Evolutionary conservation across 2,329 filamentous ascomycete genomes (phyloP).

Genomic region (Curvularia sp.): DNA sequence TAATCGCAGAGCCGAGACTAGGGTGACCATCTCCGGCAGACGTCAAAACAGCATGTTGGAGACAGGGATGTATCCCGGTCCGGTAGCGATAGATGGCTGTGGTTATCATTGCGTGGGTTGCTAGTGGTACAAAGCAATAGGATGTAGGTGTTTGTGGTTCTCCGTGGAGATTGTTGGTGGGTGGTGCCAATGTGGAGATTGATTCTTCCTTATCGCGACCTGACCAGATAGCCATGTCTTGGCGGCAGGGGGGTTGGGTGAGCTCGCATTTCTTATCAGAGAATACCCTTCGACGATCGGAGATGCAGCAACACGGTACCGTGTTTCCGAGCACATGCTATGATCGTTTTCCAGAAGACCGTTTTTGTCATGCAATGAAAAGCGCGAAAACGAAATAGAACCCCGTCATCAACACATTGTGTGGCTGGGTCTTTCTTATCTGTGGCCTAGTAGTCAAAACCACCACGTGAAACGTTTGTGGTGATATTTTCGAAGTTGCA

Average conservation of each 20-base stretch:
- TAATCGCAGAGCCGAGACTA: not conserved
- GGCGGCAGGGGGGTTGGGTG: constrained; percentile 14
- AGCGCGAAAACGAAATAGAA: not conserved
- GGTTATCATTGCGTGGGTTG: not conserved
- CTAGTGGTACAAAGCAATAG: not conserved
- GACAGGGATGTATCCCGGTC: not conserved
- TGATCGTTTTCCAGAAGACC: not conserved
- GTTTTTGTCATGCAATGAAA: not conserved
- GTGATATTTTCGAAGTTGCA: no score
- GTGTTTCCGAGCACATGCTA: constrained; percentile 16
- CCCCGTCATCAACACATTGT: no score
- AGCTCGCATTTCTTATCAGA: constrained; percentile 16
- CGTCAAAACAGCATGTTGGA: not conserved
- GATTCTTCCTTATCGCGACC: constrained; percentile 19
- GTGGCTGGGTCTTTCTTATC: no score
- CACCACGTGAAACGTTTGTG: no score
- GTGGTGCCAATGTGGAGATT: not conserved
- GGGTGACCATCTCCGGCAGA: constrained; percentile 1
- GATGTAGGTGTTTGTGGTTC: constrained; percentile 11
- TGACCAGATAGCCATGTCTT: constrained; percentile 10
- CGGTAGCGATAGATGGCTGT: not conserved
- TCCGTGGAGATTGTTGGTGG: constrained; percentile 36
- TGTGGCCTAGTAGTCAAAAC: no score
- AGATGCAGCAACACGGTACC: constrained; percentile 18
- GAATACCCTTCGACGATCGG: constrained; percentile 9